phyloP scores from a whole-genome alignment of 805 yeast species.

The Kazachstania taianensis region DNA sequence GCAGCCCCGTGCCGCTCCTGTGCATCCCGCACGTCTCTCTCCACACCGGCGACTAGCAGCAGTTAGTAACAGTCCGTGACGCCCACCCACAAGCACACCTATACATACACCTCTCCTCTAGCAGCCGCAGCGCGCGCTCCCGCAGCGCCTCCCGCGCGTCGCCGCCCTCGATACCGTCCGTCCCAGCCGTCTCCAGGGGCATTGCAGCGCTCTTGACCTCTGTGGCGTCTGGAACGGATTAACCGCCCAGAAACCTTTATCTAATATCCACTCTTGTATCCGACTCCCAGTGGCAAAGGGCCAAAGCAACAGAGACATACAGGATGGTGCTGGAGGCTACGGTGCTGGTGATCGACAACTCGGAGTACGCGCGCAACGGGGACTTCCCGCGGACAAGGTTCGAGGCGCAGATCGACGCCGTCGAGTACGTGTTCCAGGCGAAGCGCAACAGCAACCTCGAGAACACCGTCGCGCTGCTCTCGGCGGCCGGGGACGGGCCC shows the following conservation, averaged over 20 bases:
- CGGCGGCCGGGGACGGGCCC: slow-evolving; percentile 80
- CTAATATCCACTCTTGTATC: no score
- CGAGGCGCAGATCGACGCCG: slow-evolving; percentile 87
- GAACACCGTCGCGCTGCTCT: slow-evolving; percentile 82
- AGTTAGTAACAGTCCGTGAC: no score
- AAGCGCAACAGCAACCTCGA: slow-evolving; percentile 88
- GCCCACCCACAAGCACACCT: background rate
- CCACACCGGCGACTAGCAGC: no score
- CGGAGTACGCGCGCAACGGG: slow-evolving; percentile 93
- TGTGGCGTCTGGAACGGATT: background rate
- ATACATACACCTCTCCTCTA: background rate
- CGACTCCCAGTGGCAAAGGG: no score
- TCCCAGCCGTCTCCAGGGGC: background rate
- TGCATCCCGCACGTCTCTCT: no score
- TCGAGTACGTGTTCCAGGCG: slow-evolving; percentile 74
- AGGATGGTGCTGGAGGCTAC: slow-evolving; percentile 91
- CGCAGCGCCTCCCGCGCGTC: background rate
- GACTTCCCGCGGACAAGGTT: slow-evolving; percentile 82
- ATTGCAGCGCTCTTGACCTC: background rate
- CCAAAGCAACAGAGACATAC: background rate
- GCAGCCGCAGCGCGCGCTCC: background rate
- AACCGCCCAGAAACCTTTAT: background rate
- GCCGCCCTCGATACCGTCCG: background rate
- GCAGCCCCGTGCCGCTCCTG: no score
- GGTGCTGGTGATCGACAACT: slow-evolving; percentile 89